These are phyloP conservation scores for Sclerotinia trifoliorum DNA, from an alignment of 2,329 filamentous ascomycete genomes.

Conservation along the genomic window DNA sequence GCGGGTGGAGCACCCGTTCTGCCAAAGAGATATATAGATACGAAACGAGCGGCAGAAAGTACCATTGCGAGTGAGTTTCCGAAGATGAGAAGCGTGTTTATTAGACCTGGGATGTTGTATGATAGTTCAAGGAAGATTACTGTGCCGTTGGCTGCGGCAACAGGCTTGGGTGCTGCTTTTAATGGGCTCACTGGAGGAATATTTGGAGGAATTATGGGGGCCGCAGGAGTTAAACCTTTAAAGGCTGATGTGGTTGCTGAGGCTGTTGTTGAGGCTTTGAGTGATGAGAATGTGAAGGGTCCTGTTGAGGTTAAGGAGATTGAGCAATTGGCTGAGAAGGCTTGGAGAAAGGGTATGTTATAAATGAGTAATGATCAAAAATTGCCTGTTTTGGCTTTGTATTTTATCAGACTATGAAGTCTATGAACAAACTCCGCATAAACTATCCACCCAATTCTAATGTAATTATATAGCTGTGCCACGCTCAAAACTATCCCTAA, in stretches of 20 bases:
- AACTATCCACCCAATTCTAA: constrained; percentile 15
- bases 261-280: constrained; percentile 83
- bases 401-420: constrained; percentile 25
- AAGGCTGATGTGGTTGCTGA: constrained; percentile 86
- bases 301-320: constrained; percentile 77
- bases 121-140: constrained; percentile 80
- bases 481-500: constrained; percentile 94
- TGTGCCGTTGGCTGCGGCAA: constrained; percentile 76
- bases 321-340: constrained; percentile 74
- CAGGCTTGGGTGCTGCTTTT: constrained; percentile 70
- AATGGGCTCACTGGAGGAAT: constrained; percentile 76
- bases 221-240: constrained; percentile 80
- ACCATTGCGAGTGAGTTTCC: constrained; percentile 72
- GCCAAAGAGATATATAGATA: constrained; percentile 80
- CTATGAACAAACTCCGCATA: constrained; percentile 25
- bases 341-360: constrained; percentile 89
- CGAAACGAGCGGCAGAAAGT: constrained; percentile 86
- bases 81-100: constrained; percentile 73
- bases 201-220: constrained; percentile 74
- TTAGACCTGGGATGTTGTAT: constrained; percentile 86
- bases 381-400: constrained; percentile 29
- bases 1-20: constrained; percentile 82
- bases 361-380: constrained; percentile 45
- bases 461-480: constrained; percentile 79
- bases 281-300: constrained; percentile 69